Evolutionary conservation across 2,329 filamentous ascomycete genomes (phyloP).

Genomic region (Epicoccum sorghinum): DNA sequence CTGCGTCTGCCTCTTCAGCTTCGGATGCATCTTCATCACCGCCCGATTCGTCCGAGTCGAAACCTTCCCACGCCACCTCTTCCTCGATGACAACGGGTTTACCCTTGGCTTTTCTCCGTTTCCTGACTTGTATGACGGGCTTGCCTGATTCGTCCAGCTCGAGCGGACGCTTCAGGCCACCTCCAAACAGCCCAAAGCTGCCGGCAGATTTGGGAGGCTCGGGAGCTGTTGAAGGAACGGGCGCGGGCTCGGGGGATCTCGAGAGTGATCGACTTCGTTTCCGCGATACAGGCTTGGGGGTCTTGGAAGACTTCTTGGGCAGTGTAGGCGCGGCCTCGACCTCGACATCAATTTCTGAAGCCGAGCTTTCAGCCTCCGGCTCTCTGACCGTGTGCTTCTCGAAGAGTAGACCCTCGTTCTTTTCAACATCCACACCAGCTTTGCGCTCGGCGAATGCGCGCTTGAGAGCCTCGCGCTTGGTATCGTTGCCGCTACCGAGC

Average conservation of each 20-base stretch:
- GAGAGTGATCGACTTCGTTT: conserved; percentile 30
- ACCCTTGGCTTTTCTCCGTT: conserved; percentile 65
- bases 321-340: background rate
- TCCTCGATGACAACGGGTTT: conserved; percentile 45
- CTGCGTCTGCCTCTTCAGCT: background rate
- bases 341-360: conserved; percentile 37
- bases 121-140: conserved; percentile 82
- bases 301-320: background rate
- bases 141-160: conserved; percentile 79
- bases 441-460: conserved; percentile 68
- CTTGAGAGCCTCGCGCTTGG: conserved; percentile 70
- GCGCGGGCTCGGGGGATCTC: conserved; percentile 14
- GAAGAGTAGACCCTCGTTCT: conserved; percentile 63
- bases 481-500: conserved; percentile 71
- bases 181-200: conserved; percentile 59
- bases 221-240: background rate
- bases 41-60: conserved; percentile 56
- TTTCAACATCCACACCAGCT: conserved; percentile 65
- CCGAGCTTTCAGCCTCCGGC: conserved; percentile 28
- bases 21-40: conserved; percentile 33
- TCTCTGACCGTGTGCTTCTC: conserved; percentile 42
- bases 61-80: conserved; percentile 67
- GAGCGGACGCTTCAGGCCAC: conserved; percentile 85
- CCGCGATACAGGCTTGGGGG: background rate
- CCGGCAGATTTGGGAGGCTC: conserved; percentile 10